Evolutionary conservation across 176 grass and related monocot species (phyloP), one percentile per base, ranked within the genome.

Genomic region (Musa acuminata): DNA sequence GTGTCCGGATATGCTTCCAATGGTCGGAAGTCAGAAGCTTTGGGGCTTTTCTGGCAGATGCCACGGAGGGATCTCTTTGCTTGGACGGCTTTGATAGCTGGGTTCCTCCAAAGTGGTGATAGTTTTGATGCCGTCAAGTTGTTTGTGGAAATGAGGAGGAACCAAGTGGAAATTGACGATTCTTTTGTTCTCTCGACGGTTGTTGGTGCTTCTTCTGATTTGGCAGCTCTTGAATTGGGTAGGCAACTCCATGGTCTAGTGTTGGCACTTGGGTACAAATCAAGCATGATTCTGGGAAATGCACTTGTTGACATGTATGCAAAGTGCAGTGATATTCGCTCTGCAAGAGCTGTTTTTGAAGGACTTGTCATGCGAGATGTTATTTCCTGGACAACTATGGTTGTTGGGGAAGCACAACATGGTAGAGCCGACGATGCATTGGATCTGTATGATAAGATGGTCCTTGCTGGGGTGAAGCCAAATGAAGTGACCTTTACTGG

Each of bases 241-340:
- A 89, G 77, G 48, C 94, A 93, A 63, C 69, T 98, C 80, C 94
- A 93, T 79, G 74, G 80, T 70, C 78, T 91, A 2, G 79, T 80
- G 11, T 49, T 78, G 50, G 80, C 81, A 24, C 64, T 93, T 13
- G 94, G 90, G 11, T 98, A 90, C 59, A 19, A 58, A 68, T 85
- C 75, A 60, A 82, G 78, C 71, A 82, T 85, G 52, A 84, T 93
- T 63, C 51, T 93, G 55, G 78, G 86, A 5, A 98, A 98, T 66
- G 82, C 90, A 9, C 63, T 98, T 63, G 80, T 93, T 22, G 90
- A 93, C 83, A 93, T 98, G 88, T 98, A 98, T 75, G 89, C 94
- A 12, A 93, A 98, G 78, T 98, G 94, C 63, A 91, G 86, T n/a
- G 88, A 89, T 54, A 87, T 98, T 79, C 73, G 80, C 19, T 91